Percentiles rank a stretch among this genome's conserved stretches.
These are phyloP conservation scores for Neostapfia colusana DNA, from an alignment of 176 grass and related monocot species.

Conservation along the genomic window DNA sequence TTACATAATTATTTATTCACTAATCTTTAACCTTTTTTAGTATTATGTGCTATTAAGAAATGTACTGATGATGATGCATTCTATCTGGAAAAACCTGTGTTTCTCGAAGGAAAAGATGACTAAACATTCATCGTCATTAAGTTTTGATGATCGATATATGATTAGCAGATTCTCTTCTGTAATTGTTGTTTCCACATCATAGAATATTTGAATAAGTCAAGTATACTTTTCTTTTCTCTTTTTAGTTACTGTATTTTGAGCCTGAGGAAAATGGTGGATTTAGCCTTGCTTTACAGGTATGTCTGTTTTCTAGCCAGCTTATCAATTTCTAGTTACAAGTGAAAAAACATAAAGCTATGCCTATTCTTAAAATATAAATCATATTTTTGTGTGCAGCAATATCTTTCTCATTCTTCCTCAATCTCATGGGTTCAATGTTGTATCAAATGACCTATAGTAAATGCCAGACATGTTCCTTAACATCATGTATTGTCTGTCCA, in stretches of 20 bases:
- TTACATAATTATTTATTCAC: conserved; percentile 1
- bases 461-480: background rate
- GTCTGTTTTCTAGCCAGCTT: conserved; percentile 12
- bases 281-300: conserved; percentile 96
- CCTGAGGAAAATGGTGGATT: conserved; percentile 90
- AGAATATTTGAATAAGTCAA: conserved; percentile 1
- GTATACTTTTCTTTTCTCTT: background rate
- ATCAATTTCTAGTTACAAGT: background rate
- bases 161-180: conserved; percentile 2
- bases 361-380: background rate
- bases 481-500: conserved; percentile 1
- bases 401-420: background rate
- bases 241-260: conserved; percentile 95
- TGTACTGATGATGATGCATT: background rate
- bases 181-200: background rate
- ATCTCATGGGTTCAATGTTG: background rate
- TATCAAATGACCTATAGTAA: background rate
- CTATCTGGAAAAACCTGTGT: background rate
- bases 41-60: background rate
- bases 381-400: background rate
- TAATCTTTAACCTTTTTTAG: background rate
- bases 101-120: background rate
- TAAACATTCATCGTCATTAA: conserved; percentile 8
- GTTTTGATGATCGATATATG: background rate
- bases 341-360: conserved; percentile 7